Evolutionary conservation across 2,329 filamentous ascomycete species (phyloP), one percentile per base, ranked within the genome.

Genomic region (Cercospora sojina): DNA sequence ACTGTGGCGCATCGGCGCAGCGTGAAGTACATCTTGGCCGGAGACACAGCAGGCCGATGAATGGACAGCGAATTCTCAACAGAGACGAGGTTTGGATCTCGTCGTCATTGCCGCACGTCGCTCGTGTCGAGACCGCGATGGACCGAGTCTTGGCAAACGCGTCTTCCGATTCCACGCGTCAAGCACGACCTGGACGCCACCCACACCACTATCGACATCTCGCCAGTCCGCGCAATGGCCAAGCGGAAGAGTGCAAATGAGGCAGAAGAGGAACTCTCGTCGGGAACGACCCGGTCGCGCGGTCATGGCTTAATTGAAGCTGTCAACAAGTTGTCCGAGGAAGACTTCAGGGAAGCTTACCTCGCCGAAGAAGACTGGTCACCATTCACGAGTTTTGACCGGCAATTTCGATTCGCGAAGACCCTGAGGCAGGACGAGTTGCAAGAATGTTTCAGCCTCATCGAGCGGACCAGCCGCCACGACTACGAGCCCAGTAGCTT

Each of bases 401-500:
- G 49, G 55, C 12, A 12, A 23, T 25, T 68, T n/a, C 18, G 16
- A 5, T 65, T 56, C n/a, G 67, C 64, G 12, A 41, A 29, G 16
- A 23, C 57, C 12, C 23, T 72, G n/a, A 10, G 49, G 6, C n/a
- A 47, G 3, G 10, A 23, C 78, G 87, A 61, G 27, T 35, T 70
- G 12, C 75, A 81, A n/a, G 76, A 78, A 23, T 88, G 86, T 73
- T 81, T 87, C 66, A 70, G 78, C 3, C 80, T 89, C 6, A 82
- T 93, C 60, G 83, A 89, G 67, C 77, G 81, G 58, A 92, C 90
- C 0, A 91, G 89, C 71, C 80, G 82, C 13, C 73, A 79, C 5
- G 87, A 89, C 76, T 93, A 93, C 76, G 85, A 86, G 63, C 76
- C 78, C 16, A 91, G 90, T 2, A 82, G 81, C 6, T 74, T 79